Conservation (phyloP, 306 rosid species). For the Purshia tridentata region DNA sequence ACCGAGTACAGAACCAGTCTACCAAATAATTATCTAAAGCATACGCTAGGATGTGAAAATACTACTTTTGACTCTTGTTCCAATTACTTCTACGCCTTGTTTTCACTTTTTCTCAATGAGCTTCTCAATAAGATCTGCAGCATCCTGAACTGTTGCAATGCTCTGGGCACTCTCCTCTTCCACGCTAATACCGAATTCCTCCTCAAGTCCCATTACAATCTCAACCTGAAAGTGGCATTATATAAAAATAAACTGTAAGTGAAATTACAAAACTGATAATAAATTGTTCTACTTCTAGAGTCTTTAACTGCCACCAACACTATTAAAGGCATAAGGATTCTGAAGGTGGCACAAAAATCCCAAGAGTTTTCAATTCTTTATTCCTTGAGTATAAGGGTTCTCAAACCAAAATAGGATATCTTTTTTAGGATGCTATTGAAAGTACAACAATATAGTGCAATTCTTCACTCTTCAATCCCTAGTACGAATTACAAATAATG, state of each 20-base stretch:
- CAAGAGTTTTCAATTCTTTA: neutral
- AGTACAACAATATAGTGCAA: too few relatives aligned
- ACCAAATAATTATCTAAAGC: conserved; percentile 15
- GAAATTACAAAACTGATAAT: too few relatives aligned
- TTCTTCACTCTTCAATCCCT: neutral
- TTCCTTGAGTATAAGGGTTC: neutral
- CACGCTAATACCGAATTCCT: conserved; percentile 70
- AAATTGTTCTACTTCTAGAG: too few relatives aligned
- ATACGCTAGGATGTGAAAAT: conserved; percentile 3
- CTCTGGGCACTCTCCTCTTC: conserved; percentile 76
- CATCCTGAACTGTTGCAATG: conserved; percentile 78
- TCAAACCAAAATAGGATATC: neutral
- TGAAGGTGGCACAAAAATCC: neutral
- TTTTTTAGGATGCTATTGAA: neutral
- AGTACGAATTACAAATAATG: neutral
- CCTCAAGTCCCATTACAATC: conserved; percentile 88
- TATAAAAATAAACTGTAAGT: neutral
- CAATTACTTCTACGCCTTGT: conserved; percentile 34
- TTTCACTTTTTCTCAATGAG: conserved; percentile 39
- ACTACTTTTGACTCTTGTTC: neutral
- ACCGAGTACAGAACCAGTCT: conserved; percentile 19
- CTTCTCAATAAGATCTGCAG: conserved; percentile 73
- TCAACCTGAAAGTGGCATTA: conserved; percentile 50
- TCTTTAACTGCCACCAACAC: neutral
- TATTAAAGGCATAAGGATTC: neutral